Percentiles rank a stretch among this genome's conserved stretches.
phyloP scores from a whole-genome alignment of 2,329 filamentous ascomycete genomes.

The Trichoderma gracile region DNA sequence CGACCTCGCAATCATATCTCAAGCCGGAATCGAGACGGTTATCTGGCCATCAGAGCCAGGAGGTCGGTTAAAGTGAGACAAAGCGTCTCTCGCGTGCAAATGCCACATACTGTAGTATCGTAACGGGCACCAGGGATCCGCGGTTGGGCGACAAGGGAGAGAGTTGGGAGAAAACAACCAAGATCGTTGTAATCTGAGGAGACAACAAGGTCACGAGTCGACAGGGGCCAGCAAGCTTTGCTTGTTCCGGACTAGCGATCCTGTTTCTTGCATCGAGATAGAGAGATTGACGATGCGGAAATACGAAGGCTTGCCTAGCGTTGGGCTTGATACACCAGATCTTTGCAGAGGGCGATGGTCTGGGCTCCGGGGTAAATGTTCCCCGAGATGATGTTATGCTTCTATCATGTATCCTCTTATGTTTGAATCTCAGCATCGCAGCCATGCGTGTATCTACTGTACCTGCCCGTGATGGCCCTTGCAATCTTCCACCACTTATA shows the following conservation, averaged over 20 bases:
- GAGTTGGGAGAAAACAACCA: background rate
- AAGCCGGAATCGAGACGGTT: background rate
- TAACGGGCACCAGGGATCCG: background rate
- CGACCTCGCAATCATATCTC: background rate
- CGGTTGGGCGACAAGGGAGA: background rate
- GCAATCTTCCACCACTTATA: no score
- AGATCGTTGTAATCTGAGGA: background rate
- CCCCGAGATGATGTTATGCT: no score
- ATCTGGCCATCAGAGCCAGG: background rate
- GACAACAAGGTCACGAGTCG: background rate
- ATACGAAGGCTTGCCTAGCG: background rate
- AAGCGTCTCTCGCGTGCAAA: background rate
- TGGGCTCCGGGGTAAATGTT: no score
- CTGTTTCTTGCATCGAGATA: background rate
- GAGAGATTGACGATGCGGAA: background rate
- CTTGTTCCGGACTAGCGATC: background rate
- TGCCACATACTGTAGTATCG: background rate
- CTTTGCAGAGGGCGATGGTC: no score
- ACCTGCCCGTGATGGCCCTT: no score
- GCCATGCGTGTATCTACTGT: no score
- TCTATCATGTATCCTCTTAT: no score
- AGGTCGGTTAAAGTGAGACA: slow-evolving; percentile 22
- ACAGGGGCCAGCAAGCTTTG: background rate
- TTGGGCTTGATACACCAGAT: background rate
- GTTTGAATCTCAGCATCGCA: no score